A percentile compares a stretch with the other conserved stretches of the same genome.
These are phyloP conservation scores for Phytophthora boehmeriae DNA, from an alignment of 352 stramenopile genomes.

Conservation along the genomic window DNA sequence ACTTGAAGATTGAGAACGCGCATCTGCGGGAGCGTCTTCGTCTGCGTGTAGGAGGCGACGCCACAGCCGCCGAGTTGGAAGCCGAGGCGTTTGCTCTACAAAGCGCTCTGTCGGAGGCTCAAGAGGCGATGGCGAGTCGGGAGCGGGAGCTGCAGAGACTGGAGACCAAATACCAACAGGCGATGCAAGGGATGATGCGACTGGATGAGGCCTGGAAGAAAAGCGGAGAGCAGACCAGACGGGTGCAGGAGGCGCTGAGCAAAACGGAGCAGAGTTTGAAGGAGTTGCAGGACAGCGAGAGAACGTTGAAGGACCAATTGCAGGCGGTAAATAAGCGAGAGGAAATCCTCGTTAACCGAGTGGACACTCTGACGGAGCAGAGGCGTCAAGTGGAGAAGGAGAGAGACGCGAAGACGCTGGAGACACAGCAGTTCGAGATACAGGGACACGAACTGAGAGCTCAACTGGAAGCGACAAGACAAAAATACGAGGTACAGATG, in stretches of 20 bases:
- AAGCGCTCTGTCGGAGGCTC: constrained; percentile 54
- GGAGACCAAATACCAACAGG: constrained; percentile 70
- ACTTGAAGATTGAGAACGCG: constrained; percentile 87
- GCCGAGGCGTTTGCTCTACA: constrained; percentile 78
- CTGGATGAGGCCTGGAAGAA: constrained; percentile 78
- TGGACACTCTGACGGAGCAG: constrained; percentile 29
- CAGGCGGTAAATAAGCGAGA: constrained; percentile 16
- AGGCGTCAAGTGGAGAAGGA: constrained; percentile 47
- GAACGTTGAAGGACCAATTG: constrained; percentile 27
- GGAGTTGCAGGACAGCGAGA: constrained; percentile 16
- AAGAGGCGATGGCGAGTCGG: constrained; percentile 47
- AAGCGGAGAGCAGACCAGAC: constrained; percentile 42
- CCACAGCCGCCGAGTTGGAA: constrained; percentile 77
- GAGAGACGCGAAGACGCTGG: constrained; percentile 19
- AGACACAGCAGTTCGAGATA: constrained; percentile 19
- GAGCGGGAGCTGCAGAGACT: constrained; percentile 49
- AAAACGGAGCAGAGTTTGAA: constrained; percentile 11
- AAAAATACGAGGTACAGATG: constrained; percentile 35
- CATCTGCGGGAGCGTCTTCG: constrained; percentile 76
- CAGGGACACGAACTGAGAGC: constrained; percentile 27
- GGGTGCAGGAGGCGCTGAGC: constrained; percentile 25
- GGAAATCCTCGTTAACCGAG: constrained; percentile 11
- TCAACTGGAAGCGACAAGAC: constrained; percentile 29
- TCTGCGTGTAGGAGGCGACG: constrained; percentile 74
- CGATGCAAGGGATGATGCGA: constrained; percentile 67